These are phyloP conservation scores for Phialophora tarda DNA, from an alignment of 2,329 filamentous ascomycete species.

Conservation along the genomic window DNA sequence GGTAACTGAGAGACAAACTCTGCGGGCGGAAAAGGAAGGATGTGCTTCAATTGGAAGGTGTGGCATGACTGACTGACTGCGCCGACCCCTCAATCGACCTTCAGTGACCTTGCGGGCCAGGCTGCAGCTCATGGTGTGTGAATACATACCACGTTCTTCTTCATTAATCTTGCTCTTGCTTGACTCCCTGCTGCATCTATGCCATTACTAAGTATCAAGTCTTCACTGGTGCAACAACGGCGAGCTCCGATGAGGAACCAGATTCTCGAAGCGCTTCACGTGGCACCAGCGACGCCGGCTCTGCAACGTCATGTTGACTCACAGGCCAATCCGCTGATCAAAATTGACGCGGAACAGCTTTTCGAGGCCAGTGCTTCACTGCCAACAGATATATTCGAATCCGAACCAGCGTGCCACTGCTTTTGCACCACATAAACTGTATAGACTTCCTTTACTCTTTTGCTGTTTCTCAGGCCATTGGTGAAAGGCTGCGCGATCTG, in stretches of 20 bases:
- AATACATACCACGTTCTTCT: not conserved
- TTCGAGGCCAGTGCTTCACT: slow-evolving; percentile 1
- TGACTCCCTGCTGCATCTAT: not conserved
- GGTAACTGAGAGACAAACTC: not conserved
- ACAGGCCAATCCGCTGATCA: slow-evolving; percentile 19
- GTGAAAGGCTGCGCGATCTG: not conserved
- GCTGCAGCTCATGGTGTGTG: not conserved
- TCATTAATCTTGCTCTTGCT: not conserved
- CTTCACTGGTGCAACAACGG: slow-evolving; percentile 11
- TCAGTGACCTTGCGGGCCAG: not conserved
- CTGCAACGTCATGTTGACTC: slow-evolving; percentile 33
- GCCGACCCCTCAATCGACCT: not conserved
- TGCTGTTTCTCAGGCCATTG: not conserved
- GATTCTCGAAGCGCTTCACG: slow-evolving; percentile 12
- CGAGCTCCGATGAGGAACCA: slow-evolving; percentile 13
- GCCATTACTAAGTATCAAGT: not conserved
- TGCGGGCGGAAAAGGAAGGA: too few relatives aligned
- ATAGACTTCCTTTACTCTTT: not conserved
- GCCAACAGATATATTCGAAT: slow-evolving; percentile 5
- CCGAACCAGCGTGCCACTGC: not conserved
- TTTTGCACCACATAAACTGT: slow-evolving; percentile 2
- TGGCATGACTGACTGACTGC: too few relatives aligned
- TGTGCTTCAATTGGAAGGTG: too few relatives aligned
- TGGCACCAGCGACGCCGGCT: slow-evolving; percentile 16
- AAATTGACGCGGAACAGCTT: not conserved